Evolutionary conservation across 495 filamentous ascomycete genomes (phyloP).

Genomic region (Schizothecium vesticola): DNA sequence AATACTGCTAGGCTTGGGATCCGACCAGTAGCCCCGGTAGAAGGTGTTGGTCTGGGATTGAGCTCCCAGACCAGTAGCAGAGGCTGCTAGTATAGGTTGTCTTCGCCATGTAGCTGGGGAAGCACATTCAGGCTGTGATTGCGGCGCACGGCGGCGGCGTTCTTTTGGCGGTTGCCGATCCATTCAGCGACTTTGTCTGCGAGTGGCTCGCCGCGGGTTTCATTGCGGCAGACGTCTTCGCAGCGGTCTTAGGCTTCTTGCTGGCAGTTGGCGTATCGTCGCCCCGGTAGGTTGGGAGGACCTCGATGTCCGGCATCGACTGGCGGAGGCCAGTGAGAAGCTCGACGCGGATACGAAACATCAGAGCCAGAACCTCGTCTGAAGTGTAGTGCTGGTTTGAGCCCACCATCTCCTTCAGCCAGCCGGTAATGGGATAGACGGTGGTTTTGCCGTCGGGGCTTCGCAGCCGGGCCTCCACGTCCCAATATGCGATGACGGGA

Average conservation of each 20-base stretch:
- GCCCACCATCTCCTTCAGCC: constrained; percentile 33
- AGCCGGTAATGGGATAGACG: constrained; percentile 36
- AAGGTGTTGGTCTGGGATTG: too few species aligned
- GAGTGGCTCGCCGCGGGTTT: constrained; percentile 12
- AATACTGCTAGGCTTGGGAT: too few species aligned
- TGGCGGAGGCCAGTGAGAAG: constrained; percentile 7
- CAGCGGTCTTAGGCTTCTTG: too few species aligned
- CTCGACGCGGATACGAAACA: constrained; percentile 34
- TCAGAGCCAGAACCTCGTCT: constrained; percentile 31
- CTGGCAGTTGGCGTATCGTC: neutral
- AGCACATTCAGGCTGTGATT: neutral
- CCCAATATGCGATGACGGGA: neutral
- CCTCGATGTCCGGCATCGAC: constrained; percentile 61
- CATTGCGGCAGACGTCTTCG: neutral
- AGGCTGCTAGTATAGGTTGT: neutral
- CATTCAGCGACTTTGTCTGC: neutral
- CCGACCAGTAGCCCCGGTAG: too few species aligned
- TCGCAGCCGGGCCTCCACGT: neutral
- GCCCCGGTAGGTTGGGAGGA: constrained; percentile 53
- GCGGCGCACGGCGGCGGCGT: too few species aligned
- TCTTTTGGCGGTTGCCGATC: neutral
- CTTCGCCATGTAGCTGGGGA: neutral
- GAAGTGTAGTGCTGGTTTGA: constrained; percentile 31
- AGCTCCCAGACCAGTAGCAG: too few species aligned
- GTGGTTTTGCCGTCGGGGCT: too few species aligned